Evolutionary conservation across 169 alveolate genomes (phyloP).

Genomic region (Babesia sp.): DNA sequence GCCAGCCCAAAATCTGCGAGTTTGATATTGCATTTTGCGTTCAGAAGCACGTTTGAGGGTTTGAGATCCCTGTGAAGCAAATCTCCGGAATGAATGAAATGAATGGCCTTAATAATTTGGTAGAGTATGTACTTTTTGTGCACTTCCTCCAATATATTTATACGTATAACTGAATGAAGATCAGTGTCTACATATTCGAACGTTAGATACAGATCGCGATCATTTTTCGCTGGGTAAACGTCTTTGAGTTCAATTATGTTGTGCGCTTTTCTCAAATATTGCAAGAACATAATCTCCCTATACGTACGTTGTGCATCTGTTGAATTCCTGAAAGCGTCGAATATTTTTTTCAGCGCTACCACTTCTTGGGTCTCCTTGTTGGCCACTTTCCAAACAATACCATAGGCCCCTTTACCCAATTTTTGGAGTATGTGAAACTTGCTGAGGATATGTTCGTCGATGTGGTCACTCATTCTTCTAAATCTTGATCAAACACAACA

Average conservation of each 20-base stretch:
- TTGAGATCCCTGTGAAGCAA: conserved; percentile 97
- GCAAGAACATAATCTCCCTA: conserved; percentile 96
- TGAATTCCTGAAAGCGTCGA: conserved; percentile 98
- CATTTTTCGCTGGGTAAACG: conserved; percentile 96
- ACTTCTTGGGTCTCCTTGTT: conserved; percentile 92
- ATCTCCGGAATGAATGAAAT: conserved; percentile 93
- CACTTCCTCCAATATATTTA: conserved; percentile 94
- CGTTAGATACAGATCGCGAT: conserved; percentile 95
- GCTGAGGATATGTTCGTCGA: conserved; percentile 90
- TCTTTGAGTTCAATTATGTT: conserved; percentile 90
- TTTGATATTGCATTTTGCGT: conserved; percentile 96
- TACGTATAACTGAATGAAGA: conserved; percentile 97
- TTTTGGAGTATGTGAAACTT: conserved; percentile 86
- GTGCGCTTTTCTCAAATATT: conserved; percentile 90
- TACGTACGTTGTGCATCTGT: conserved; percentile 99
- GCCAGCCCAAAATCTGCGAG: conserved; percentile 98
- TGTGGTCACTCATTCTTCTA: conserved; percentile 62
- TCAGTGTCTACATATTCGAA: conserved; percentile 98
- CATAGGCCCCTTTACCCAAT: conserved; percentile 98
- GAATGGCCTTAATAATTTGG: conserved; percentile 89
- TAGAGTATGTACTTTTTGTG: conserved; percentile 91
- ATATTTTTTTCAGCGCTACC: conserved; percentile 98
- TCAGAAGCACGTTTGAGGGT: conserved; percentile 95
- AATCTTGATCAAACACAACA: not conserved
- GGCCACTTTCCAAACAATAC: conserved; percentile 98